Percentiles rank a stretch among this genome's conserved stretches.
These are phyloP conservation scores for Magnusiomyces tetraspermus DNA, from an alignment of 1,139 yeast genomes.

Conservation along the genomic window DNA sequence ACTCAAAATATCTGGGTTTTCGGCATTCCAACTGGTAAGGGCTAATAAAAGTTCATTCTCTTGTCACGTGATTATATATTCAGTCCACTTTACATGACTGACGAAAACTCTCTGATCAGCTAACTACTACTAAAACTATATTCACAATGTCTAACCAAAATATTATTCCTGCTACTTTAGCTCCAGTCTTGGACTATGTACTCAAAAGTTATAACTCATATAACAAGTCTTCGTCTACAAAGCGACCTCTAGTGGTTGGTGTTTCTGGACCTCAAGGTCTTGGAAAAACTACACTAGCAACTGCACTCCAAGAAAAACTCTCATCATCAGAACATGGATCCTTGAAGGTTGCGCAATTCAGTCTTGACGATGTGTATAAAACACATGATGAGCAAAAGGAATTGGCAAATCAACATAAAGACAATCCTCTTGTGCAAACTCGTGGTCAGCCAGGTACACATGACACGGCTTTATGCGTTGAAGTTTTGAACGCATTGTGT, in stretches of 20 bases:
- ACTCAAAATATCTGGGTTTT: no score
- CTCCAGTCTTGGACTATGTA: neutral
- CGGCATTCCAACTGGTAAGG: no score
- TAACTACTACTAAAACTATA: neutral
- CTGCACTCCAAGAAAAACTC: neutral
- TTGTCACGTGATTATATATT: no score
- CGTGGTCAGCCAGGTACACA: conserved; percentile 95
- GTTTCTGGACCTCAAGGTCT: conserved; percentile 3
- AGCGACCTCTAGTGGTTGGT: conserved; percentile 2
- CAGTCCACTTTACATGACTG: no score
- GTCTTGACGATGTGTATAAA: conserved; percentile 73
- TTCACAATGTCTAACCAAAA: neutral
- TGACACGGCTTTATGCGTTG: conserved; percentile 44
- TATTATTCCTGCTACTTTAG: neutral
- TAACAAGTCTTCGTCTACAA: neutral
- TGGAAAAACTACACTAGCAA: conserved; percentile 2
- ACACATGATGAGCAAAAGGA: conserved; percentile 43
- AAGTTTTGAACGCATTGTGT: conserved; percentile 25
- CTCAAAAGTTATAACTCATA: neutral
- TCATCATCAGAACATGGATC: neutral
- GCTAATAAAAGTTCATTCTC: no score
- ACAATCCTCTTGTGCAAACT: conserved; percentile 44
- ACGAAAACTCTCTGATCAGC: neutral
- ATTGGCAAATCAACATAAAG: conserved; percentile 42
- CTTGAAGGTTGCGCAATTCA: neutral